Percentiles rank a stretch among this genome's conserved stretches.
These are phyloP conservation scores for Linum tenue DNA, from an alignment of 345 rosid species.

Conservation along the genomic window DNA sequence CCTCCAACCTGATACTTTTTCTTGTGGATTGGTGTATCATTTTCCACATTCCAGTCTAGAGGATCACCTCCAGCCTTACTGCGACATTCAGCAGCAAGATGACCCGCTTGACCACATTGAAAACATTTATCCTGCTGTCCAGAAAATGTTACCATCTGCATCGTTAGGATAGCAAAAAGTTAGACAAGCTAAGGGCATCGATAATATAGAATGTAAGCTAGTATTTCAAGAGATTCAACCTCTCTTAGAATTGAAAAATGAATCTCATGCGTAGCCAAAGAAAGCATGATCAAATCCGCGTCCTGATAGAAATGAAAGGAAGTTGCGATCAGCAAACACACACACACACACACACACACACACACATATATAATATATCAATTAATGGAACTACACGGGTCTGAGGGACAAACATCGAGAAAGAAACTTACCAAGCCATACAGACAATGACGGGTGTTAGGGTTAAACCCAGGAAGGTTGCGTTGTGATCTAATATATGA, in stretches of 20 bases:
- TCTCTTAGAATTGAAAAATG: constrained; percentile 97
- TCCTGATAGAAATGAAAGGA: constrained; percentile 43
- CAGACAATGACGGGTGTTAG: constrained; percentile 90
- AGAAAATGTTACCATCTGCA: constrained; percentile 71
- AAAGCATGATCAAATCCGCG: constrained; percentile 95
- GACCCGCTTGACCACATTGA: constrained; percentile 86
- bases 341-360: too few relatives aligned
- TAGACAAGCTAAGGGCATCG: constrained; percentile 1
- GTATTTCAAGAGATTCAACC: constrained; percentile 36
- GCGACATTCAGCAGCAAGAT: constrained; percentile 89
- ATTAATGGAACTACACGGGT: background rate
- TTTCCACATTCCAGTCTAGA: constrained; percentile 32
- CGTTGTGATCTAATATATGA: constrained; percentile 84
- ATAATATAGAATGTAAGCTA: background rate
- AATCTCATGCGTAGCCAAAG: constrained; percentile 94
- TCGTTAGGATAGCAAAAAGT: constrained; percentile 1
- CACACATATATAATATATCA: background rate
- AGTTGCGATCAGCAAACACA: background rate
- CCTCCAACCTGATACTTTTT: constrained; percentile 89
- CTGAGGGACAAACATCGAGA: background rate
- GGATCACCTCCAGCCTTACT: constrained; percentile 42
- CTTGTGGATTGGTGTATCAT: constrained; percentile 81
- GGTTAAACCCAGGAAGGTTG: constrained; percentile 72
- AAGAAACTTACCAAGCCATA: constrained; percentile 70
- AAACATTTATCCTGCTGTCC: constrained; percentile 96